Evolutionary conservation across 2,329 filamentous ascomycete genomes (phyloP).

Genomic region (Stagonosporopsis rhizophila): DNA sequence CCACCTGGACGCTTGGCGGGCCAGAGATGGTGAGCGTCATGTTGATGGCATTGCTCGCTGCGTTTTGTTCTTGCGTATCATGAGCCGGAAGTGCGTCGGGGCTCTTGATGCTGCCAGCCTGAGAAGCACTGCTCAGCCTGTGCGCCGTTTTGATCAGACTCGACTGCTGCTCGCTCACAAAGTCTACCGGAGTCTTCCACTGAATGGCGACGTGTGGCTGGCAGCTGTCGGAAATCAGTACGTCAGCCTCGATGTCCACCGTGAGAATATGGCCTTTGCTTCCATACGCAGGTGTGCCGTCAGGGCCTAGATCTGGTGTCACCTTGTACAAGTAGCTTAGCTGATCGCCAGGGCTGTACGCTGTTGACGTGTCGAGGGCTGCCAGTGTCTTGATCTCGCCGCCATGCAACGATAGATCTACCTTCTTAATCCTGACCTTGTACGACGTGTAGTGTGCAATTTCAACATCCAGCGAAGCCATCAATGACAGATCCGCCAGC

Average conservation of each 20-base stretch:
- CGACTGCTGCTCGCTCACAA: constrained; percentile 59
- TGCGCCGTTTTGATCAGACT: constrained; percentile 46
- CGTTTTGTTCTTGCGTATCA: constrained; percentile 23
- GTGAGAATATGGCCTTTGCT: constrained; percentile 54
- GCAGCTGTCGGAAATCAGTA: constrained; percentile 64
- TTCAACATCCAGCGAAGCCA: constrained; percentile 77
- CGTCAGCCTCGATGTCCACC: constrained; percentile 67
- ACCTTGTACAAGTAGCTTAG: constrained; percentile 77
- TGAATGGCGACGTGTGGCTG: constrained; percentile 68
- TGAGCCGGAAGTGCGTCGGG: constrained; percentile 39
- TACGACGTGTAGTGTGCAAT: constrained; percentile 74
- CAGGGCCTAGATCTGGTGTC: constrained; percentile 48
- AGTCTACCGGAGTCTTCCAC: constrained; percentile 74
- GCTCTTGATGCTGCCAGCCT: constrained; percentile 30
- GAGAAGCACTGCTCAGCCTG: constrained; percentile 38
- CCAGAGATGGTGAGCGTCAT: constrained; percentile 78
- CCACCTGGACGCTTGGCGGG: constrained; percentile 65
- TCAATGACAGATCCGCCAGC: constrained; percentile 59
- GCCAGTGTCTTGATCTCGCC: constrained; percentile 63
- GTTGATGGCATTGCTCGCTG: constrained; percentile 61
- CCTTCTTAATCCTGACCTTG: constrained; percentile 67
- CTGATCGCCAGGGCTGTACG: constrained; percentile 75
- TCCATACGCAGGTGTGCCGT: constrained; percentile 58
- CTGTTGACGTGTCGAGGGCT: constrained; percentile 61
- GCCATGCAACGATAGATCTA: constrained; percentile 64